Percentiles rank a stretch among this genome's conserved stretches.
Conservation (phyloP, 495 filamentous ascomycete genomes). For the Cairneyella variabilis region DNA sequence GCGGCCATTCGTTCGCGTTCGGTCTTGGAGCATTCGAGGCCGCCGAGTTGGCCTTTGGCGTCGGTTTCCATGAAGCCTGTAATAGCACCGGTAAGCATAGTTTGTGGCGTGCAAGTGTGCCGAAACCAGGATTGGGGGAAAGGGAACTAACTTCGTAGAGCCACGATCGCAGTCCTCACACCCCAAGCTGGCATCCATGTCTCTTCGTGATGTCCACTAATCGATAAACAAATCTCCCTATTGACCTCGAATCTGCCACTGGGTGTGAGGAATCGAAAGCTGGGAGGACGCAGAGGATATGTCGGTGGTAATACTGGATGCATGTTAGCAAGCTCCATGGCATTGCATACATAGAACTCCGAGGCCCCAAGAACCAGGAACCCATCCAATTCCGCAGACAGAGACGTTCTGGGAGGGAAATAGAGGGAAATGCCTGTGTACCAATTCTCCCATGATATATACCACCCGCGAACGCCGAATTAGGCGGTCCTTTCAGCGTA, state of each 20-base stretch:
- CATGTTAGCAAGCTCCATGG: too few species aligned
- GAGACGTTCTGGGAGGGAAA: too few species aligned
- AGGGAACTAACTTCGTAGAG: constrained; percentile 36
- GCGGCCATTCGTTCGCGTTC: constrained; percentile 62
- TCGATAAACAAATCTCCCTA: constrained; percentile 92
- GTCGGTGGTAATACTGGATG: constrained; percentile 69
- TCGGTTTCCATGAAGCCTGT: constrained; percentile 69
- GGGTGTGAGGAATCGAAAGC: constrained; percentile 91
- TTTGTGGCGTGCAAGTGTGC: too few species aligned
- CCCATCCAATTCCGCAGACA: too few species aligned
- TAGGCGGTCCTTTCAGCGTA: constrained; percentile 86
- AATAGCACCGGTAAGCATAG: background rate
- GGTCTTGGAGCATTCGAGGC: constrained; percentile 66
- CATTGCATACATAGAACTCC: too few species aligned
- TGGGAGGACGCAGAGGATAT: constrained; percentile 86
- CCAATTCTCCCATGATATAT: constrained; percentile 92
- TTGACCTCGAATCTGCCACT: constrained; percentile 93
- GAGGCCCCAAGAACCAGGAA: too few species aligned
- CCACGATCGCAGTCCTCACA: constrained; percentile 72
- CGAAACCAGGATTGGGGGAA: too few species aligned
- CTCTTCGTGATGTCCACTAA: constrained; percentile 94
- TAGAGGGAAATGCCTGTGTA: background rate
- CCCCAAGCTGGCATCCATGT: constrained; percentile 99
- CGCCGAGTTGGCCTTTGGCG: constrained; percentile 77
- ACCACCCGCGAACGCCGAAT: constrained; percentile 69